A percentile compares a stretch with the other conserved stretches of the same genome.
Conservation (phyloP, 1,284 basidiomycete species). For the Apiotrichum akiyoshidainum region DNA sequence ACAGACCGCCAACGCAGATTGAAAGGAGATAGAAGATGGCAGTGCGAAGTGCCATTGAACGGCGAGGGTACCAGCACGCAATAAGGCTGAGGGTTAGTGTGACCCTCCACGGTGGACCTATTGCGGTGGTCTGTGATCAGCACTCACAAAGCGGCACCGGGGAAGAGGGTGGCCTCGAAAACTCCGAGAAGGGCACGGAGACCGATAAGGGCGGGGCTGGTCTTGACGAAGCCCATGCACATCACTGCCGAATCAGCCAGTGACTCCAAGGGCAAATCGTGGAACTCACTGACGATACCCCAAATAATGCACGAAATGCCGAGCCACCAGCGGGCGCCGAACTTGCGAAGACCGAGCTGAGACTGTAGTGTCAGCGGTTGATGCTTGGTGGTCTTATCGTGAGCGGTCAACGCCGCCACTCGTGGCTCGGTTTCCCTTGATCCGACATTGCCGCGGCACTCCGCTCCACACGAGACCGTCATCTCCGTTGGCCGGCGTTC, state of each 20-base stretch:
- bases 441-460: no score
- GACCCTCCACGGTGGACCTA: no score
- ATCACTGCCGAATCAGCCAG: conserved; percentile 23
- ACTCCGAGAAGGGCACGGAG: conserved; percentile 50
- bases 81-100: conserved; percentile 32
- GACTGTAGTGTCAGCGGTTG: not conserved
- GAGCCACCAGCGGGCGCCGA: conserved; percentile 19
- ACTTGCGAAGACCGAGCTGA: conserved; percentile 27
- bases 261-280: no score
- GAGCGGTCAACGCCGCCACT: no score
- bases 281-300: conserved; percentile 38
- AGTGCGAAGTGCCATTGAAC: conserved; percentile 45
- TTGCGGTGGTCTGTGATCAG: not conserved
- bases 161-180: conserved; percentile 47
- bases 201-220: conserved; percentile 44
- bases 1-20: not conserved
- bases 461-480: no score
- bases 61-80: conserved; percentile 53
- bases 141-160: conserved; percentile 39
- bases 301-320: conserved; percentile 31
- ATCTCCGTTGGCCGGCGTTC: no score
- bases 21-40: conserved; percentile 50
- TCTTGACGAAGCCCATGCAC: conserved; percentile 41
- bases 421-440: no score
- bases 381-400: no score